Evolutionary conservation across 2,329 filamentous ascomycete genomes (phyloP).

Genomic region (Phyllosticta ampelicida): DNA sequence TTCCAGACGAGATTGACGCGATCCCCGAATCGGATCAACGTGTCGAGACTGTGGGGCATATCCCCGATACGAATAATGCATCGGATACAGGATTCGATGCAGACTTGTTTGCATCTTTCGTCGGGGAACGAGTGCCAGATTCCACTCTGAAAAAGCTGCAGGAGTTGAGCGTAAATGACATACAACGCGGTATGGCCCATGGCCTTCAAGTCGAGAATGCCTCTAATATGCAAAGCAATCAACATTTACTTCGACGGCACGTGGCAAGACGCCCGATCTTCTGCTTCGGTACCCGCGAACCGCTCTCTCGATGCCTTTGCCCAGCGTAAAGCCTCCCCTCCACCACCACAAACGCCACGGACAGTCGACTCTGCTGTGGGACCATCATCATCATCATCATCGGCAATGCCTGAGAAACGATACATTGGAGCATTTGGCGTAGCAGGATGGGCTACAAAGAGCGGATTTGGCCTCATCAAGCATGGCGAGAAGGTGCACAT

Average conservation of each 20-base stretch:
- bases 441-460: constrained; percentile 83
- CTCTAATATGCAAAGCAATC: constrained; percentile 34
- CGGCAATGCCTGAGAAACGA: constrained; percentile 46
- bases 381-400: constrained; percentile 15
- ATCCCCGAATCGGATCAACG: constrained; percentile 19
- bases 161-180: constrained; percentile 39
- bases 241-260: constrained; percentile 56
- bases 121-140: constrained; percentile 41
- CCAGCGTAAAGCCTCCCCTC: constrained; percentile 2
- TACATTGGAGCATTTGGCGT: constrained; percentile 91
- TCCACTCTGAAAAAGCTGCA: constrained; percentile 39
- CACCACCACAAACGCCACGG: constrained; percentile 12
- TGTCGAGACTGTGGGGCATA: not conserved
- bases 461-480: constrained; percentile 61
- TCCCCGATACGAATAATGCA: constrained; percentile 8
- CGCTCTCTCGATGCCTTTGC: not conserved
- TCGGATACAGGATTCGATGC: constrained; percentile 39
- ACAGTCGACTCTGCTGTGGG: constrained; percentile 10
- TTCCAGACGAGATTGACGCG: constrained; percentile 22
- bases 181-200: constrained; percentile 37
- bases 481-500: constrained; percentile 79
- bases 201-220: not conserved
- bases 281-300: not conserved
- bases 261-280: constrained; percentile 35
- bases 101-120: constrained; percentile 44